phyloP scores from a whole-genome alignment of 2,329 filamentous ascomycete genomes.

The Chalara sp. region DNA sequence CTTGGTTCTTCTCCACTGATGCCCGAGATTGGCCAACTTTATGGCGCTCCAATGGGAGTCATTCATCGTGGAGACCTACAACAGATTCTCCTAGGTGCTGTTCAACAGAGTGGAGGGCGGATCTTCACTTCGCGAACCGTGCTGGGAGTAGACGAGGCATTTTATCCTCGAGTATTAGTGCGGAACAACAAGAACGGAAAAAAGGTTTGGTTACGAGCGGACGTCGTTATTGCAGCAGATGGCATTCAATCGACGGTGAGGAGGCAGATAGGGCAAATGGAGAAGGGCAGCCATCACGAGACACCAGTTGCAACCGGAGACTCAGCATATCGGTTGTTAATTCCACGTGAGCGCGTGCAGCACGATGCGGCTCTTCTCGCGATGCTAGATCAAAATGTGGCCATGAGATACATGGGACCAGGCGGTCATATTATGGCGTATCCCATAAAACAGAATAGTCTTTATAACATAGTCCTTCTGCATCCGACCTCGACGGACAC shows the following conservation, averaged over 20 bases:
- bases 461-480: slow-evolving; percentile 63
- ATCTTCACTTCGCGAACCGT: slow-evolving; percentile 30
- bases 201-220: slow-evolving; percentile 35
- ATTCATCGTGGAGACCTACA: slow-evolving; percentile 43
- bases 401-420: slow-evolving; percentile 59
- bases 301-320: slow-evolving; percentile 54
- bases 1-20: no score
- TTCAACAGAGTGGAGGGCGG: slow-evolving; percentile 31
- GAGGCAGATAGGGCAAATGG: slow-evolving; percentile 47
- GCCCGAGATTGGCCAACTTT: no score
- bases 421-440: slow-evolving; percentile 56
- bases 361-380: slow-evolving; percentile 43
- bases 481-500: no score
- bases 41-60: slow-evolving; percentile 33
- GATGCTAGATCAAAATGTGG: slow-evolving; percentile 44
- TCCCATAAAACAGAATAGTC: slow-evolving; percentile 47
- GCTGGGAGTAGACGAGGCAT: no score
- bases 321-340: slow-evolving; percentile 56
- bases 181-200: slow-evolving; percentile 13
- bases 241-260: slow-evolving; percentile 47
- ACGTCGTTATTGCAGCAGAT: slow-evolving; percentile 57
- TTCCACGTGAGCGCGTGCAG: slow-evolving; percentile 43
- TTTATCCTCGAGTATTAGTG: slow-evolving; percentile 14
- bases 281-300: slow-evolving; percentile 38
- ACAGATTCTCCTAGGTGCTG: slow-evolving; percentile 33